phyloP scores from a whole-genome alignment of 305 asterid genomes.

The Solanum hybrid region DNA sequence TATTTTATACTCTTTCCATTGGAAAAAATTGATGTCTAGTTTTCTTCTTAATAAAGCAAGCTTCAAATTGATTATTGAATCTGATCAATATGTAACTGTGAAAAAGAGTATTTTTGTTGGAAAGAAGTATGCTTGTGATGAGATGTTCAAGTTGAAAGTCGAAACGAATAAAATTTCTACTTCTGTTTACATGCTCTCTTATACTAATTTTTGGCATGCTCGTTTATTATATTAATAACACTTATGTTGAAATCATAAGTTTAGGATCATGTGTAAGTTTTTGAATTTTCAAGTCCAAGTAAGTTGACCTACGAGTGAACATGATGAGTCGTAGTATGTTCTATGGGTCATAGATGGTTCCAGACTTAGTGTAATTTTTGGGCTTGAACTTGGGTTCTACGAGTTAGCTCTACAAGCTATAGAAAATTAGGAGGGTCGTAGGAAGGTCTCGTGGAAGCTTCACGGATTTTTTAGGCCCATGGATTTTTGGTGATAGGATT shows the following conservation, averaged over 20 bases:
- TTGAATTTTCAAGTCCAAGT: background rate
- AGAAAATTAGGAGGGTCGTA: background rate
- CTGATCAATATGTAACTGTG: background rate
- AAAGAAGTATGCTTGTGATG: background rate
- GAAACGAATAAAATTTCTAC: background rate
- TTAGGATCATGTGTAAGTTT: background rate
- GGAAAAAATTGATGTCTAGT: background rate
- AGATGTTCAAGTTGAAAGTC: background rate
- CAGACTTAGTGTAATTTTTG: background rate
- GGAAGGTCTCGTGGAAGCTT: background rate
- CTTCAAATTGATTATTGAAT: background rate
- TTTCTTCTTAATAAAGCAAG: background rate
- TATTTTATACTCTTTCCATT: background rate
- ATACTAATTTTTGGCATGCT: background rate
- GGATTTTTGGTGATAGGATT: background rate
- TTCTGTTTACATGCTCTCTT: background rate
- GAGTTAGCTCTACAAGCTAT: background rate
- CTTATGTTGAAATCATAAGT: background rate
- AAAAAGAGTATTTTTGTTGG: background rate
- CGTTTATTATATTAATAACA: background rate
- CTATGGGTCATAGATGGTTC: background rate
- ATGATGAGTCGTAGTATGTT: background rate
- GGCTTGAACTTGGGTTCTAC: background rate
- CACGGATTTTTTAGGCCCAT: background rate
- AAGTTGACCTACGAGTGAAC: background rate